Base-by-base conservation (phyloP, 352 stramenopile species). In the Phytopythium litorale region DNA sequence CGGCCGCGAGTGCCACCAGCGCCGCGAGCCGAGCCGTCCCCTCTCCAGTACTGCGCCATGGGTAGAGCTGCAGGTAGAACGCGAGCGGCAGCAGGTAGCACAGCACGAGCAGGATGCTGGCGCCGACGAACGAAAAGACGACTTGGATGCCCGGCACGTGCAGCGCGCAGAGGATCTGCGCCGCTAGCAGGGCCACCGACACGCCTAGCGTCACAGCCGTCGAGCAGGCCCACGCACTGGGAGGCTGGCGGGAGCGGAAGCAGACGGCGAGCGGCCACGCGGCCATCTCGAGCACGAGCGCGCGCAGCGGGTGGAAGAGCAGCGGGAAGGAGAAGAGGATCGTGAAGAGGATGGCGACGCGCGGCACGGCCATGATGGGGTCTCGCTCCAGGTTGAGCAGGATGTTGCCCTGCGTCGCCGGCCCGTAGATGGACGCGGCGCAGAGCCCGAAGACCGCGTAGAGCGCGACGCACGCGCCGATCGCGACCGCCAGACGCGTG, bases 321-420 rank as follows among this genome's bases (percentile, higher is more conserved):
- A 92, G 58, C 49, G 84, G 84, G 62, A 90, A 92, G 42, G 84
- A 89, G 30, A 91, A 76, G 30, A 92, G 40, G 58, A 91, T 91
- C 43, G 81, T 89, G 60, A 88, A 66, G 38, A 92, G 59, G 52
- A 91, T 73, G 50, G 82, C 79, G 19, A 90, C 56, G 15, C 80
- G 76, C 64, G 84, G 81, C 5, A 92, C 65, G 7, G 64, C 68
- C 84, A 92, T 92, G 62, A 90, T 88, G 18, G 62, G 70, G 50
- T 92, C 81, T 50, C 81, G 73, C 35, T 81, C 79, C 21, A 92
- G 75, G 52, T 92, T 92, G 57, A 92, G 71, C 56, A 92, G 56
- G 51, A 92, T 91, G 63, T 92, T 92, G 60, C 81, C 81, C 48
- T 88, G 65, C 0, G 81, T 91, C 33, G 68, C 64, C 37, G 56